Evolutionary conservation across 768 basidiomycete species (phyloP), one percentile per base, ranked within the genome.

Genomic region (Boletus reticuloceps): DNA sequence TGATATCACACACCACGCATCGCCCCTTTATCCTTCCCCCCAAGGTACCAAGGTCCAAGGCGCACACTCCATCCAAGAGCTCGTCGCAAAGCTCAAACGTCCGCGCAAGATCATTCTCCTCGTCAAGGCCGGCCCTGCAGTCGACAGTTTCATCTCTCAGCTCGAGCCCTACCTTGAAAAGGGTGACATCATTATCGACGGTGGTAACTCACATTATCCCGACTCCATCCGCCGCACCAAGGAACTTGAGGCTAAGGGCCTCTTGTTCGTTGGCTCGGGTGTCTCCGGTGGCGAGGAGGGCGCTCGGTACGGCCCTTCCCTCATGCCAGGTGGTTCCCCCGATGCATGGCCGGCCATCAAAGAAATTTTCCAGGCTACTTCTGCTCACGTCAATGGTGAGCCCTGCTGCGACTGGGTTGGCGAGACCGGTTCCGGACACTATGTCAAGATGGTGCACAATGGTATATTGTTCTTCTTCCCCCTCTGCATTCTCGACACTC

Each of bases 351-450:
- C 94, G 25, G 80, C 82, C 62, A 98, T 99, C 78, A 95, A 98
- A 81, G 83, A 92, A 59, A 98, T 99, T 68, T 99, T 99, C 88
- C 97, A 99, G 78, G 91, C 91, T 74, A 89, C 96, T 48, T 85
- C 97, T 60, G 97, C 97, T 55, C 94, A 98, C 72, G 91, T 89
- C 58, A 80, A 92, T 51, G 94, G 94, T 59, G 91, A 92, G 64
- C 97, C 97, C 32, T 99, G 97, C 81, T 98, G 96, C 72, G 97
- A 99, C 78, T 99, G 97, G 97, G 96, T 99, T 65, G 97, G 97
- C 44, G 91, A 95, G 75, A 88, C 86, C 58, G 97, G 94, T 56
- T 80, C 91, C 46, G 95, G 94, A 31, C 96, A 98, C 80, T 99
- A 98, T 74, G 96, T 99, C 75, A 99, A 99, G 82, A 98, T 99